A percentile compares a stretch with the other conserved stretches of the same genome.
phyloP scores from a whole-genome alignment of 106 monocot genomes.

The Amphibolis antarctica region DNA sequence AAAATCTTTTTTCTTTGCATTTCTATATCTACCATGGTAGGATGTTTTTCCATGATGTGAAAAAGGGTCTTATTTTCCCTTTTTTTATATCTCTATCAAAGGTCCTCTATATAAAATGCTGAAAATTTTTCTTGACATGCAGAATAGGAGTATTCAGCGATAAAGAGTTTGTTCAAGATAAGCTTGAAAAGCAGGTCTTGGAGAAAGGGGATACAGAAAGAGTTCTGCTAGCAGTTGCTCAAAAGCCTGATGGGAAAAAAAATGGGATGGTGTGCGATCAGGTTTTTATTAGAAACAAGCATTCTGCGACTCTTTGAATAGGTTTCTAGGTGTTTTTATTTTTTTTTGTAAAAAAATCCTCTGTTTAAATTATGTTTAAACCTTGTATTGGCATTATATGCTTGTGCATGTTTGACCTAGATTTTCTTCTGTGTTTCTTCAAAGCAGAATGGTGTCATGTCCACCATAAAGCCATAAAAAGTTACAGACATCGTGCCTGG shows the following conservation, averaged over 20 bases:
- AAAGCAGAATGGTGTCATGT: constrained; percentile 64
- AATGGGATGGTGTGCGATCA: constrained; percentile 98
- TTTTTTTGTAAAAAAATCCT: background rate
- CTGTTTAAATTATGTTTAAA: background rate
- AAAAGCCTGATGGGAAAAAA: constrained; percentile 97
- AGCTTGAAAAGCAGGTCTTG: constrained; percentile 38
- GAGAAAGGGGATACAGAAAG: constrained; percentile 92
- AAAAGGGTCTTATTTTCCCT: too few species aligned
- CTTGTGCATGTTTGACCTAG: background rate
- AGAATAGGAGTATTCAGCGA: constrained; percentile 45
- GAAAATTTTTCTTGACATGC: constrained; percentile 3
- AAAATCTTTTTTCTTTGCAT: background rate
- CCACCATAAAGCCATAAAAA: constrained; percentile 88
- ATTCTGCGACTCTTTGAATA: constrained; percentile 33
- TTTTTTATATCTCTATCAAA: background rate
- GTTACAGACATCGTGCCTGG: constrained; percentile 75
- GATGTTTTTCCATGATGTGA: background rate
- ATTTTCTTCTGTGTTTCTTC: constrained; percentile 8
- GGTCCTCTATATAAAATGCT: background rate
- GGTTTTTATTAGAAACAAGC: constrained; percentile 52
- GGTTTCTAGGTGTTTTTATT: constrained; percentile 23
- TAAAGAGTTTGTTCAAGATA: constrained; percentile 50
- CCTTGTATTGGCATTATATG: background rate
- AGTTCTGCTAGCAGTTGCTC: constrained; percentile 61
- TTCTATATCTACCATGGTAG: too few species aligned